Evolutionary conservation across 202 grass and related monocot genomes (phyloP).

Genomic region (Hordeum pubiflorum): DNA sequence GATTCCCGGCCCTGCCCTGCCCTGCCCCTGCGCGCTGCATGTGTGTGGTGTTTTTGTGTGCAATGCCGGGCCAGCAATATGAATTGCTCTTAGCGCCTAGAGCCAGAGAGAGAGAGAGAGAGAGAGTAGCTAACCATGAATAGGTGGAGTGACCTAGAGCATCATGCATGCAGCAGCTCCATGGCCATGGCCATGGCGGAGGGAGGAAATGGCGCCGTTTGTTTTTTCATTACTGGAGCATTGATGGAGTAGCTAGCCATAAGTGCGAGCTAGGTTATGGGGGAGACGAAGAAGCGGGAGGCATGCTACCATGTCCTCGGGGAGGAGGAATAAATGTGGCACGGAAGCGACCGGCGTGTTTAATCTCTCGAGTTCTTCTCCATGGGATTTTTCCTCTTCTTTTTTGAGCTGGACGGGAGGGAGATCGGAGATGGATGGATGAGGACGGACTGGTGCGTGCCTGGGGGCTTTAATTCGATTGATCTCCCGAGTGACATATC

Average conservation of each 20-base stretch:
- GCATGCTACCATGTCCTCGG: constrained; percentile 24
- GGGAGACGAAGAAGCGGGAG: neutral
- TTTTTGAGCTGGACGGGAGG: constrained; percentile 2
- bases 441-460: neutral
- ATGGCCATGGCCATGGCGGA: neutral
- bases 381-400: neutral
- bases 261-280: neutral
- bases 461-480: constrained; percentile 12
- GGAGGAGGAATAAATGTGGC: constrained; percentile 40
- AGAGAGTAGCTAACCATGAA: neutral
- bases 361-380: neutral
- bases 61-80: constrained; percentile 24
- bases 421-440: neutral
- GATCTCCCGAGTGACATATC: constrained; percentile 14
- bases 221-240: neutral
- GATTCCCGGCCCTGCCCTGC: constrained; percentile 26
- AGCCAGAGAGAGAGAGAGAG: neutral
- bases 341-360: constrained; percentile 30
- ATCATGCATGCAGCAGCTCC: neutral
- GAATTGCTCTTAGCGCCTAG: neutral
- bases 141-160: neutral
- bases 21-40: constrained; percentile 19
- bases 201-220: neutral
- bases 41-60: constrained; percentile 25
- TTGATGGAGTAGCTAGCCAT: neutral